phyloP scores from a whole-genome alignment of 2,329 filamentous ascomycete species.

The Exophiala sp. region DNA sequence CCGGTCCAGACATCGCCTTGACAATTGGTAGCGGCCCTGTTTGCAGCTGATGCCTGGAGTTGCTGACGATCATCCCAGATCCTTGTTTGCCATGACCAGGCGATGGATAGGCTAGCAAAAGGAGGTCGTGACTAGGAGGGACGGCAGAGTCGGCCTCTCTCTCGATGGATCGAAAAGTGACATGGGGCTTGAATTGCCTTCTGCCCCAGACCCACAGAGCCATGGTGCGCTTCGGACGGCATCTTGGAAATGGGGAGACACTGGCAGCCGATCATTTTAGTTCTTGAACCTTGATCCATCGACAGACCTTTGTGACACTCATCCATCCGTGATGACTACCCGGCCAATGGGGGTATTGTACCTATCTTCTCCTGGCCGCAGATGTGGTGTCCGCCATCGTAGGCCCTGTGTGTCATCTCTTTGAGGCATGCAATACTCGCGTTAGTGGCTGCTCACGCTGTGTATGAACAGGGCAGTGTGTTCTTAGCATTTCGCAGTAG shows the following conservation, averaged over 20 bases:
- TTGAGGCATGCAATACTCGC: background rate
- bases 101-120: no score
- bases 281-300: conserved; percentile 1
- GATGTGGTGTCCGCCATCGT: background rate
- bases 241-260: background rate
- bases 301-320: conserved; percentile 6
- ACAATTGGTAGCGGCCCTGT: no score
- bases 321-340: background rate
- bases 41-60: no score
- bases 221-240: background rate
- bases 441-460: background rate
- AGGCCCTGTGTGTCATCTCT: conserved; percentile 6
- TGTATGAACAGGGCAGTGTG: background rate
- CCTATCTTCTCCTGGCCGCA: background rate
- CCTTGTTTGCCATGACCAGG: background rate
- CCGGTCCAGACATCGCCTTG: no score
- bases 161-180: no score
- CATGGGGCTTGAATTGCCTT: no score
- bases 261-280: background rate
- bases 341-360: background rate
- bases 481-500: background rate
- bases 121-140: background rate
- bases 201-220: conserved; percentile 3
- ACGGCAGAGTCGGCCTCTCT: background rate
- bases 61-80: no score